Evolutionary conservation across 371 early-diverging fungal genomes (phyloP), one percentile per base, ranked within the genome.

Genomic region (Conidiobolus incongruus): DNA sequence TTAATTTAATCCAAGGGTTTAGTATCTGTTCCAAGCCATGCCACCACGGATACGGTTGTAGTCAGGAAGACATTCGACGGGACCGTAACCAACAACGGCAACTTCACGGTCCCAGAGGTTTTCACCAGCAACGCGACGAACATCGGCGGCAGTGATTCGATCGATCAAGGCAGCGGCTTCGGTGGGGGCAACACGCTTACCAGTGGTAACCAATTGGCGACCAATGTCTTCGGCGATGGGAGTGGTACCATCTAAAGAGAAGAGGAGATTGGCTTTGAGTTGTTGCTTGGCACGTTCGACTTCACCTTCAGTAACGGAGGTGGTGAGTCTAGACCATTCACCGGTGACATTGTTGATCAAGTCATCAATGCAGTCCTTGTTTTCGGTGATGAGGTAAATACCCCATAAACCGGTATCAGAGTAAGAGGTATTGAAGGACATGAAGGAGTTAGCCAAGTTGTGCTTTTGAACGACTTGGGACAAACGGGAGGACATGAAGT

Each of bases 271-370:
- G 1, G 94, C 85, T 72, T 93, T 96, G 56, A 96, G 76, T 65
- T 93, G 92, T 65, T 90, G 89, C 68, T 94, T 94, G 52, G 95
- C 94, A 47, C 91, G 81, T 62, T 84, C 83, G 12, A 96, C 85
- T 65, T 94, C 96, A 47, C 70, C 78, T 35, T 81, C 81, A n/a
- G 86, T 82, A 33, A 89, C 78, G 4, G 74, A 69, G 34, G 74
- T 74, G 48, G 79, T 72, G 45, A 93, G 70, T 43, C 94, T 77
- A 47, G 64, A 67, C 90, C 92, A 93, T 64, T 94, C 92, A 53
- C 81, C 76, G 49, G 81, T 78, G 35, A 85, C 76, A 52, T 72
- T 70, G 60, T 81, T 75, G 35, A 83, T 59, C 38, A 92, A 64
- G 49, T 93, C 91, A 55, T 85, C 87, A 45, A 93, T 64, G 44